Base-by-base conservation (phyloP, 768 basidiomycete genomes). In the Lactifluus echinatus region DNA sequence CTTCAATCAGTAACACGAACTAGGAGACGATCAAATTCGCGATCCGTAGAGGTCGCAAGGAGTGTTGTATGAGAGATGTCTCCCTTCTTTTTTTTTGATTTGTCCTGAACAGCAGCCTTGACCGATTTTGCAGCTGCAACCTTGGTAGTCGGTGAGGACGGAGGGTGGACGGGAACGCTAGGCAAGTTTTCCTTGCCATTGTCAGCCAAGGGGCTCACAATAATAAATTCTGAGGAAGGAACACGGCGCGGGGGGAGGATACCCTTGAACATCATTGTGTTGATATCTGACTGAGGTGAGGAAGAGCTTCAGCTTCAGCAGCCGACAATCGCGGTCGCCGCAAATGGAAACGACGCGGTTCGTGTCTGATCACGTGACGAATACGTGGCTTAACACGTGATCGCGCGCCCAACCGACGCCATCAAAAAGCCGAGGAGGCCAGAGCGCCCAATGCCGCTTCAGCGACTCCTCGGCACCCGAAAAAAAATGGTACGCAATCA, bases 1-100 rank as follows among this genome's bases (percentile, higher is more conserved):
- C 39, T 5, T 36, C 4, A 8, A 37, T 39, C 17, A 12, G 12
- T 24, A 29, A 31, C 29, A 70, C 85, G 68, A 66, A 91, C 92
- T 66, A 95, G 71, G 53, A 95, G 76, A 65, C 78, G 81, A 67
- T 91, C 89, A 60, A 95, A 95, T 0, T 84, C 92, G 56, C 80
- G 74, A 62, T 83, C 77, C 65, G 81, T 84, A 37, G 77, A 71
- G 17, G 66, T 66, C 3, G 68, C 67, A 36, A 74, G 72, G 39
- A 72, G 65, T 2, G 60, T 45, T 4, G 72, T 64, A 39, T 72
- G 40, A 28, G 40, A 1, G 14, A 34, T 14, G 2, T 56, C 55
- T 4, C 45, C 71, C 52, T 75, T 74, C 58, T 71, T 72, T 8
- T 57, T 68, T 57, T 80, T 84, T 34, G 74, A 59, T 56, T 69